Percentiles rank a stretch among this genome's conserved stretches.
phyloP scores from a whole-genome alignment of 2,329 filamentous ascomycete species.

The Ascocoryne sarcoides region DNA sequence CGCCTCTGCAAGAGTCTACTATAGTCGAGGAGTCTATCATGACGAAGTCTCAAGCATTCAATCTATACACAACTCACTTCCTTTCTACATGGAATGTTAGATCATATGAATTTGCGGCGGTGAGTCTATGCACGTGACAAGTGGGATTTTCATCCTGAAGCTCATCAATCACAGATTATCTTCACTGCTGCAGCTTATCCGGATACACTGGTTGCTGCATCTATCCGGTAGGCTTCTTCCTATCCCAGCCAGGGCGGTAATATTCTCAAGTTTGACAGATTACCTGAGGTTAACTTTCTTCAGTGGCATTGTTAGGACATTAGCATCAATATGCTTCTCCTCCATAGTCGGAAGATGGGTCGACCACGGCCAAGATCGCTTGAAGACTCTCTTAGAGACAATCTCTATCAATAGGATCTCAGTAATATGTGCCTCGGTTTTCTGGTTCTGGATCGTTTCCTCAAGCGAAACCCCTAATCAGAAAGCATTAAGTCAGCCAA shows the following conservation, averaged over 20 bases:
- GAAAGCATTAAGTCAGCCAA: neutral
- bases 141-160: neutral
- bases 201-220: conserved; percentile 33
- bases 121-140: conserved; percentile 11
- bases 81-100: conserved; percentile 50
- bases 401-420: conserved; percentile 34
- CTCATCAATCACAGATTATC: conserved; percentile 30
- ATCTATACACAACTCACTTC: conserved; percentile 43
- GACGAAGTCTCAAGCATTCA: conserved; percentile 30
- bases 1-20: neutral
- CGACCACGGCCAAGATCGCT: conserved; percentile 31
- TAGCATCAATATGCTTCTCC: conserved; percentile 35
- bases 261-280: conserved; percentile 1
- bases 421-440: conserved; percentile 32
- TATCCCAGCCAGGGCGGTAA: too few relatives aligned
- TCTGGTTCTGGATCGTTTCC: conserved; percentile 32
- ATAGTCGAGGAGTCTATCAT: conserved; percentile 14
- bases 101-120: conserved; percentile 32
- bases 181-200: conserved; percentile 43
- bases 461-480: neutral
- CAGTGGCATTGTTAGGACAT: conserved; percentile 29
- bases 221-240: conserved; percentile 30
- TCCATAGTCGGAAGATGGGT: conserved; percentile 36
- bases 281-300: conserved; percentile 10
- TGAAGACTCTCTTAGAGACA: conserved; percentile 34